phyloP scores from a whole-genome alignment of 805 yeast species.

The Pichia nakasei region DNA sequence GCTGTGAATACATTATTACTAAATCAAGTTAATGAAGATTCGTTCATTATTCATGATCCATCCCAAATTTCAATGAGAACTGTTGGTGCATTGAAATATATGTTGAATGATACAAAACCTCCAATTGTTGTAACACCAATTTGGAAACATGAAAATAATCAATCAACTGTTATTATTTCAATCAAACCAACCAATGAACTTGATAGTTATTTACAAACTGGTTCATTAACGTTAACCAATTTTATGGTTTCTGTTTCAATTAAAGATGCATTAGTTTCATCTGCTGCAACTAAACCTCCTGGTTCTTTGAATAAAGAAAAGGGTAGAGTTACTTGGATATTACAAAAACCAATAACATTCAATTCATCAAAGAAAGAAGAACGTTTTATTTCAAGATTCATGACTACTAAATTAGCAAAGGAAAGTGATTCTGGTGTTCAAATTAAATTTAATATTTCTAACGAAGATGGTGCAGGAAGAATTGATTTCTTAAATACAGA shows the following conservation, averaged over 20 bases:
- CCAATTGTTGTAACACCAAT: conserved; percentile 73
- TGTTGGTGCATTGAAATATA: conserved; percentile 74
- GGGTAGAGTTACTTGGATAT: conserved; percentile 82
- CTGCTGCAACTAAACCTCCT: conserved; percentile 84
- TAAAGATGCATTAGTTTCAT: conserved; percentile 50
- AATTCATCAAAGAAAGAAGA: conserved; percentile 36
- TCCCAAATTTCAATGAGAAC: conserved; percentile 51
- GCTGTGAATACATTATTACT: conserved; percentile 47
- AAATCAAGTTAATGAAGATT: conserved; percentile 26
- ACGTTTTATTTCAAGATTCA: conserved; percentile 76
- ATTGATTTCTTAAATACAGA: conserved; percentile 34
- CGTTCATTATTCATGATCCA: conserved; percentile 38
- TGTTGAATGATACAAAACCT: conserved; percentile 41
- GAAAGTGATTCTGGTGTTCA: conserved; percentile 72
- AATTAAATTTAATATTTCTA: conserved; percentile 47
- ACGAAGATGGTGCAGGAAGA: conserved; percentile 35
- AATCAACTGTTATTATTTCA: conserved; percentile 76
- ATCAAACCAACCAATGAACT: conserved; percentile 47
- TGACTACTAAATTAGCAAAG: conserved; percentile 61
- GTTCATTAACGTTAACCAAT: conserved; percentile 41
- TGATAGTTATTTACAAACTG: conserved; percentile 24
- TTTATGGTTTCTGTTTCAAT: conserved; percentile 54
- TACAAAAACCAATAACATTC: conserved; percentile 33
- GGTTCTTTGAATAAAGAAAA: conserved; percentile 86
- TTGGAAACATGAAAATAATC: conserved; percentile 83